Evolutionary conservation across 2,329 filamentous ascomycete genomes (phyloP), one percentile per base, ranked within the genome.

Genomic region (Xylaria digitata): DNA sequence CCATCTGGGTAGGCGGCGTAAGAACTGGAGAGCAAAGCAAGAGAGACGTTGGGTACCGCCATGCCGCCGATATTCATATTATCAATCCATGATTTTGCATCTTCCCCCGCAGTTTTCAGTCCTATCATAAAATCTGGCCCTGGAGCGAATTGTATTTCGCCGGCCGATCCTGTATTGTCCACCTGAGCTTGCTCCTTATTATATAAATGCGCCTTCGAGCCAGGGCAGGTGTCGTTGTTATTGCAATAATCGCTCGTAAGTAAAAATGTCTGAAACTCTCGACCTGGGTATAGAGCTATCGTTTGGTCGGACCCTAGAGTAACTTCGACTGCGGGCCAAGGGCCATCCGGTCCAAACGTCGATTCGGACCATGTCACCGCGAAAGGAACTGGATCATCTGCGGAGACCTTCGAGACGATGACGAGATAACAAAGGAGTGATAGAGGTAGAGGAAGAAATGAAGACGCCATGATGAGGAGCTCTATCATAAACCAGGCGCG

Each of bases 271-370:
- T 75, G 67, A 42, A 67, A 78, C 30, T 76, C 74, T 1, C 68
- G 69, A 17, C 76, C 77, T 1, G 77, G 76, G 58, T 73, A 78
- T 26, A 79, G 42, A 15, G 73, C 64, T 61, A 78, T 70, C 23
- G 61, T 71, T 23, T 74, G 70, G 45, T 70, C 61, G 19, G 21
- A 59, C 30, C 73, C 72, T 19, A 76, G 8, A 7, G 63, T 74
- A 19, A 77, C 70, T 32, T 74, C 70, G 21, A 78, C 66, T 6
- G 76, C 76, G 8, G 73, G 72, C 77, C 78, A 79, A 6, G 78
- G 78, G 5, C 78, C 78, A 30, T 80, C 78, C 9, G 77, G 77
- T 2, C 78, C 78, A 61, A 73, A 78, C 1, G 68, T 72, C 19
- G 62, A 65, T 13, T 66, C 68, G 26, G 75, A 77, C 77, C 75